These are phyloP conservation scores for Adansonia rubrostipa DNA, from an alignment of 441 rosid species.

Conservation along the genomic window DNA sequence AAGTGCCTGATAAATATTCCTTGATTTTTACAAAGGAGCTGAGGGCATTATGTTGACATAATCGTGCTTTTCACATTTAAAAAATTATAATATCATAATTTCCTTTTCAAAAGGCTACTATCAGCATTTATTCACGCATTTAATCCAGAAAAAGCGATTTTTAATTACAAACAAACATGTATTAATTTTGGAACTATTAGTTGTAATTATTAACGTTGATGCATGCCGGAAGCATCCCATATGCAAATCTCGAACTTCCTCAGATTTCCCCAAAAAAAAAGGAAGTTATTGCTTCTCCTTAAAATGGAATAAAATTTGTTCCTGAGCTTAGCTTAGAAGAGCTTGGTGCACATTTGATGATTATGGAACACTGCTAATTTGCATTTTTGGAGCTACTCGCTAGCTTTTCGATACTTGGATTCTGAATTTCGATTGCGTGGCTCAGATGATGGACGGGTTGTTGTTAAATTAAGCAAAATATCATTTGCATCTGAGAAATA, in stretches of 20 bases:
- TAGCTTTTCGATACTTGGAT: not conserved
- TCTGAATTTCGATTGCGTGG: not conserved
- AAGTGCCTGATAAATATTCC: not conserved
- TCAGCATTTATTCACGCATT: not conserved
- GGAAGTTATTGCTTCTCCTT: not conserved
- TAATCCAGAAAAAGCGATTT: not conserved
- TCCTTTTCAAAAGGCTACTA: not conserved
- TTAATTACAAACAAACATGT: not conserved
- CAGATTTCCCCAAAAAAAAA: too few species aligned
- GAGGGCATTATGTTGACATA: not conserved
- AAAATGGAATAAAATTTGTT: too few species aligned
- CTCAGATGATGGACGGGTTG: not conserved
- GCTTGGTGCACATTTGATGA: not conserved
- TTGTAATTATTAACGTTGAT: not conserved
- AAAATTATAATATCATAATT: not conserved
- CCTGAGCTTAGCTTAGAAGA: not conserved
- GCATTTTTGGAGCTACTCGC: not conserved
- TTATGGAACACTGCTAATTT: not conserved
- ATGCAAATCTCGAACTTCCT: too few species aligned
- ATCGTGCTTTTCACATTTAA: not conserved
- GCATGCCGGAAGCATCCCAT: not conserved
- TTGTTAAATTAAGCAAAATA: not conserved
- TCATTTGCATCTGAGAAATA: not conserved
- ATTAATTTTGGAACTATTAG: not conserved
- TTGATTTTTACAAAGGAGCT: not conserved